Percentiles rank a stretch among this genome's conserved stretches.
Conservation (phyloP, 1,139 yeast species). For the Saccharomyces uvarum region DNA sequence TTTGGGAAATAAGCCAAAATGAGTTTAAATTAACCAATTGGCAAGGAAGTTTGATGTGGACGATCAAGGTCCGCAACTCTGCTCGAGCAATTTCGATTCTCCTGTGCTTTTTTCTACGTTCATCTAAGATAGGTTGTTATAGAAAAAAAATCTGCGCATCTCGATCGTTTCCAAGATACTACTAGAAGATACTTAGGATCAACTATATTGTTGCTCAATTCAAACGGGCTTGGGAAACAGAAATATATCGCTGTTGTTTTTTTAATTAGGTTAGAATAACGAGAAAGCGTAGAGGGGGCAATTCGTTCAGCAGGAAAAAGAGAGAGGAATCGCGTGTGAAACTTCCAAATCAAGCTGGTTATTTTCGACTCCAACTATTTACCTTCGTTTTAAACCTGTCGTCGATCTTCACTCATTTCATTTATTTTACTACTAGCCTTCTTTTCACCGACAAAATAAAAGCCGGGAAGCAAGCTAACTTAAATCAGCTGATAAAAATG, state of each 20-base stretch:
- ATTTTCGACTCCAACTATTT: slow-evolving; percentile 5
- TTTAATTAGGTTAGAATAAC: background rate
- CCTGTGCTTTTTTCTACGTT: background rate
- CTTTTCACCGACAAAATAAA: background rate
- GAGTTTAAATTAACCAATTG: background rate
- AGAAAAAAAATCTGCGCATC: background rate
- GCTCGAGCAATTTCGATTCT: background rate
- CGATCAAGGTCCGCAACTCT: background rate
- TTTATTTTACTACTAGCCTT: background rate
- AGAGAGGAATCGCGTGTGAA: background rate
- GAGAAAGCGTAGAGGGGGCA: background rate
- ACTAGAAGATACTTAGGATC: background rate
- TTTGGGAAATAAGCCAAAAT: background rate
- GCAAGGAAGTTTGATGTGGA: background rate
- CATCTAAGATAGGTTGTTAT: background rate
- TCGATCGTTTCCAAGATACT: background rate
- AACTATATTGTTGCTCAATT: background rate
- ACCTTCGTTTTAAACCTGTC: slow-evolving; percentile 4
- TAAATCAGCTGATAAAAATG: slow-evolving; percentile 9
- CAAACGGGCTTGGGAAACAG: background rate
- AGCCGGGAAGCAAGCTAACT: background rate
- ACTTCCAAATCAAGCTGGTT: background rate
- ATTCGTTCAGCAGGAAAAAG: background rate
- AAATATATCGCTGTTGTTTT: background rate
- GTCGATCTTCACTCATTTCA: background rate